These are phyloP conservation scores for Raffaelea albimanens DNA, from an alignment of 2,329 filamentous ascomycete genomes.

Conservation along the genomic window DNA sequence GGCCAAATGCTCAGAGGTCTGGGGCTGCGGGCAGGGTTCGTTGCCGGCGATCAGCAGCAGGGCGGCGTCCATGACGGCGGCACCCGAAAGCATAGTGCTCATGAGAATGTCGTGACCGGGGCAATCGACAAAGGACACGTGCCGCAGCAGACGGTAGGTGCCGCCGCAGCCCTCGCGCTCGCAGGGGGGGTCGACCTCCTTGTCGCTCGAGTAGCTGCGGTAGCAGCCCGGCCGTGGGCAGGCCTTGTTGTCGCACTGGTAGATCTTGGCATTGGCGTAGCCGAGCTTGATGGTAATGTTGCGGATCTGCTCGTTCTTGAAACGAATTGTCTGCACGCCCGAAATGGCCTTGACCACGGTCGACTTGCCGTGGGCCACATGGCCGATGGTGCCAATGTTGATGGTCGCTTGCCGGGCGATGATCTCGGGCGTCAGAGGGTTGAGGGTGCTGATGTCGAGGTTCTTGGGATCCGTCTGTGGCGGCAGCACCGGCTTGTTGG, in stretches of 20 bases:
- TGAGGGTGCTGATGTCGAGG: conserved; percentile 71
- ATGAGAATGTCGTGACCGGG: conserved; percentile 99
- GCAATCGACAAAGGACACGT: conserved; percentile 97
- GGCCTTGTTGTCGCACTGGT: conserved; percentile 88
- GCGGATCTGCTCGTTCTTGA: conserved; percentile 98
- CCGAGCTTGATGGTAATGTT: conserved; percentile 99
- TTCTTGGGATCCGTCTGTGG: conserved; percentile 89
- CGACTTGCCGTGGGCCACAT: conserved; percentile 97
- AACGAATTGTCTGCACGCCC: conserved; percentile 95
- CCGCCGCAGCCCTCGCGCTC: conserved; percentile 87
- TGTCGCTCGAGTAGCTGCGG: conserved; percentile 96
- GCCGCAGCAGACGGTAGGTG: conserved; percentile 78
- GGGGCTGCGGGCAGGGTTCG: conserved; percentile 95
- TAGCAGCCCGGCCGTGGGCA: conserved; percentile 95
- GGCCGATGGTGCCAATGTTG: conserved; percentile 97
- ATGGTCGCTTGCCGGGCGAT: conserved; percentile 97
- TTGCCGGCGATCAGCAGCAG: conserved; percentile 95
- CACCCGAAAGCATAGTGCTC: conserved; percentile 99
- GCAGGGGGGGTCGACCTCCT: conserved; percentile 93
- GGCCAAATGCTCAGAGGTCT: conserved; percentile 96
- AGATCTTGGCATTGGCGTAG: conserved; percentile 98
- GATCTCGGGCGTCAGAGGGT: conserved; percentile 87
- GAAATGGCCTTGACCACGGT: conserved; percentile 99
- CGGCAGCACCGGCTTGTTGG: conserved; percentile 50
- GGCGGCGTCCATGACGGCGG: conserved; percentile 98